Conservation (phyloP, 192 early-diverging fungal species). For the Allomyces macrogynus region DNA sequence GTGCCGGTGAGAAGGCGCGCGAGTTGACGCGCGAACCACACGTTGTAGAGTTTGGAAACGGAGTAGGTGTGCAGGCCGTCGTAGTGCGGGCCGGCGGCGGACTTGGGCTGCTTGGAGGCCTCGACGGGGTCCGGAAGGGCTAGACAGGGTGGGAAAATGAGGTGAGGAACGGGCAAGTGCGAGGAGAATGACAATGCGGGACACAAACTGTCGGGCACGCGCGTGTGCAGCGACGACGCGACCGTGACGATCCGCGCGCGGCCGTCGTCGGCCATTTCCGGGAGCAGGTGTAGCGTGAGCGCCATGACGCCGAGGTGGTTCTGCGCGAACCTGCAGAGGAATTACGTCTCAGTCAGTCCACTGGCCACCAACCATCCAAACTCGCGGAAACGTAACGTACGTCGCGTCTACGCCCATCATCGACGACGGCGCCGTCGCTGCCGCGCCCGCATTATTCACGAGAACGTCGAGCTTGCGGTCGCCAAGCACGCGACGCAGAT, state of each 20-base stretch:
- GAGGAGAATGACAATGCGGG: too few relatives aligned
- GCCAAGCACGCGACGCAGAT: neutral
- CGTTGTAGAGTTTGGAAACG: slow-evolving; percentile 14
- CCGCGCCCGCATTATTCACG: neutral
- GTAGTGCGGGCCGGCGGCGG: slow-evolving; percentile 10
- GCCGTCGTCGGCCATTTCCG: neutral
- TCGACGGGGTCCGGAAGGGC: slow-evolving; percentile 13
- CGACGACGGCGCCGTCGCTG: neutral
- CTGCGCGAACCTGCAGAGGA: neutral
- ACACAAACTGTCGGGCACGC: slow-evolving; percentile 9
- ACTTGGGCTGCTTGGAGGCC: slow-evolving; percentile 6
- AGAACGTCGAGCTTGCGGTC: neutral
- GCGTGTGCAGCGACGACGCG: slow-evolving; percentile 12
- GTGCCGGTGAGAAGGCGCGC: slow-evolving; percentile 5
- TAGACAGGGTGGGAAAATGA: neutral
- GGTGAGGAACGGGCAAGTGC: too few relatives aligned
- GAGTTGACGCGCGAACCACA: slow-evolving; percentile 7
- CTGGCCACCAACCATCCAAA: neutral
- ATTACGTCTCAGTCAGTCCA: neutral
- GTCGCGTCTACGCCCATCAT: neutral
- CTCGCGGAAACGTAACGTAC: neutral
- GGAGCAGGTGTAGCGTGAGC: neutral
- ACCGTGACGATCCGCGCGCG: slow-evolving; percentile 11
- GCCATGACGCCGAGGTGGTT: neutral
- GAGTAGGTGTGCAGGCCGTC: slow-evolving; percentile 14